These are phyloP conservation scores for Liriodendron chinense DNA, from an alignment of 164 flowering plant species.

Conservation along the genomic window DNA sequence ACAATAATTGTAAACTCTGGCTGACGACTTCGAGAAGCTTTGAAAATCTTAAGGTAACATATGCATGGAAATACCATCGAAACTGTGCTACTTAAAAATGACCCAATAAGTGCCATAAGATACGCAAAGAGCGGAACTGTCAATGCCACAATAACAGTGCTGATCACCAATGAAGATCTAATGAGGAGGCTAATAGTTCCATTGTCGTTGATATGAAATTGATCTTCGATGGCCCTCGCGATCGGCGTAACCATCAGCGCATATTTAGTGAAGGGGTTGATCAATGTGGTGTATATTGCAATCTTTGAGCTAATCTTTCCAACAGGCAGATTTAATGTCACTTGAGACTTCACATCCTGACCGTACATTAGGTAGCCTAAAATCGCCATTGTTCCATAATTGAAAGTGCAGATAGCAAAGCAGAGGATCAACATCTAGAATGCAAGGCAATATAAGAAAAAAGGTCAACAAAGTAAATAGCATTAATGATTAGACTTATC, in stretches of 20 bases:
- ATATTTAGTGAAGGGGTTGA: conserved; percentile 69
- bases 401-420: conserved; percentile 49
- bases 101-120: conserved; percentile 48
- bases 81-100: conserved; percentile 39
- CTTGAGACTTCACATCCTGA: conserved; percentile 51
- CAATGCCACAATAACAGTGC: conserved; percentile 48
- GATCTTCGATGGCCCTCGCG: conserved; percentile 38
- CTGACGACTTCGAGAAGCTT: conserved; percentile 21
- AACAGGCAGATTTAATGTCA: conserved; percentile 67
- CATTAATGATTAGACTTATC: too few relatives aligned
- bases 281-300: conserved; percentile 70
- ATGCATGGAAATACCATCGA: conserved; percentile 52
- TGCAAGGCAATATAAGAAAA: background rate
- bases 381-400: conserved; percentile 63
- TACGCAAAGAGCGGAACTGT: conserved; percentile 49
- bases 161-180: conserved; percentile 40
- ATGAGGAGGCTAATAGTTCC: conserved; percentile 34
- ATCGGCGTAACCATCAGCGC: conserved; percentile 71
- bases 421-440: conserved; percentile 63
- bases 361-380: conserved; percentile 84
- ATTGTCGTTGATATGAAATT: conserved; percentile 18
- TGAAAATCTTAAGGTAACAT: conserved; percentile 46
- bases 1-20: conserved; percentile 31
- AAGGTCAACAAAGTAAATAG: background rate
- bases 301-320: conserved; percentile 49